Conservation (phyloP, 805 yeast genomes). For the Suhomyces kilbournensis region DNA sequence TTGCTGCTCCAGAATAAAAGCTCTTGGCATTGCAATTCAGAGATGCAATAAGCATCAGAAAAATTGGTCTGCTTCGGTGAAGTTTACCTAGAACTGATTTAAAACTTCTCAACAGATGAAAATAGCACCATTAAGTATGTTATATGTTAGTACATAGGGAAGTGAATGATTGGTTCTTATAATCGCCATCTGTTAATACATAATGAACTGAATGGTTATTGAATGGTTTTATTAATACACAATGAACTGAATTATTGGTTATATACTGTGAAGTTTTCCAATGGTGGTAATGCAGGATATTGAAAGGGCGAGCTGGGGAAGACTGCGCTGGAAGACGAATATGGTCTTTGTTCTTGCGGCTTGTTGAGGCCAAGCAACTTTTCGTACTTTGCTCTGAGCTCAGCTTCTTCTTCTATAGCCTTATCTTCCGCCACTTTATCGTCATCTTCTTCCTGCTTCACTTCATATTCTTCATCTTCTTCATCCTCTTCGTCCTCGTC, state of each 20-base stretch:
- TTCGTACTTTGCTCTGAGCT: conserved; percentile 7
- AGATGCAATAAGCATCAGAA: too few relatives aligned
- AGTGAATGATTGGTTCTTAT: too few relatives aligned
- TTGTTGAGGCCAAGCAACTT: conserved; percentile 5
- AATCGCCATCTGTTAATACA: too few relatives aligned
- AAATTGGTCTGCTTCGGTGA: too few relatives aligned
- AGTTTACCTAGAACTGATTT: too few relatives aligned
- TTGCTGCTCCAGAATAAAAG: too few relatives aligned
- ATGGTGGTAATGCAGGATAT: conserved; percentile 20
- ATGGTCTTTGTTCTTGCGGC: conserved; percentile 1
- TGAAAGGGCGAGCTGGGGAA: conserved; percentile 2
- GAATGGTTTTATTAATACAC: conserved; percentile 1
- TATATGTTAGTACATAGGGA: too few relatives aligned
- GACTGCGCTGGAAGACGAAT: neutral
- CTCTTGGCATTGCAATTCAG: too few relatives aligned
- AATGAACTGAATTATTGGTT: conserved; percentile 1
- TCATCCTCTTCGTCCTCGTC: conserved; percentile 8
- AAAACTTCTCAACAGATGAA: too few relatives aligned
- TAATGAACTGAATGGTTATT: too few relatives aligned
- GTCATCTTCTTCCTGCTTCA: neutral
- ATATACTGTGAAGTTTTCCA: conserved; percentile 20
- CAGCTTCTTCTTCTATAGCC: conserved; percentile 5
- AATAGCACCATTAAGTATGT: too few relatives aligned
- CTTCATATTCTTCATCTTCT: conserved; percentile 8
- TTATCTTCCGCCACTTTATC: conserved; percentile 1